phyloP scores from a whole-genome alignment of 75 land plant species.

The Sequoiadendron giganteum region DNA sequence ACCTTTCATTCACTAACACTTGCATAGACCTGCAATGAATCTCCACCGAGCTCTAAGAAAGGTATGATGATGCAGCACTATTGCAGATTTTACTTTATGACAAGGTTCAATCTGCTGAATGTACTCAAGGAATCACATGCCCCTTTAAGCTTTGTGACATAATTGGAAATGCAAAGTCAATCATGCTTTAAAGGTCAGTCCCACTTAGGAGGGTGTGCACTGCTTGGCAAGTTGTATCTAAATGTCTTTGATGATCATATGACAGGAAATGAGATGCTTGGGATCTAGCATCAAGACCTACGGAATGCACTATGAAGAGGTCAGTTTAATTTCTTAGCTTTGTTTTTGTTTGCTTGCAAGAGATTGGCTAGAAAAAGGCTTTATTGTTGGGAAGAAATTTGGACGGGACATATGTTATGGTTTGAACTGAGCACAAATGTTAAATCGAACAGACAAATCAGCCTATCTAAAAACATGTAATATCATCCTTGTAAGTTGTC shows the following conservation, averaged over 20 bases:
- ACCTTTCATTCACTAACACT: too few species aligned
- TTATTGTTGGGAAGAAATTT: neutral
- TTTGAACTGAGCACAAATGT: neutral
- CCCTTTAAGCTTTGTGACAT: neutral
- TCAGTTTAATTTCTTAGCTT: neutral
- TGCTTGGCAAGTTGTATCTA: neutral
- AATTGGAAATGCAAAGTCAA: neutral
- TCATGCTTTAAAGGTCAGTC: neutral
- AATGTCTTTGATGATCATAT: neutral
- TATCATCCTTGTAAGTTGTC: neutral
- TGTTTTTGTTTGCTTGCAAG: neutral
- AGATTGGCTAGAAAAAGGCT: neutral
- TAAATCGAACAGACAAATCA: neutral
- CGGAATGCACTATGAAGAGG: neutral
- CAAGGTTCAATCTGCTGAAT: neutral
- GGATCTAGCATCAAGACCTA: neutral
- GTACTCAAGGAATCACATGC: neutral
- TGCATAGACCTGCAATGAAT: too few species aligned
- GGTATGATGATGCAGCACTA: neutral
- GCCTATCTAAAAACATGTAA: neutral
- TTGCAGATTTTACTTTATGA: neutral
- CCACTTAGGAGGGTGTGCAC: neutral
- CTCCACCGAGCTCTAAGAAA: too few species aligned
- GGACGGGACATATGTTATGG: neutral
- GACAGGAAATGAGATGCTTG: neutral